Conservation (phyloP, 257 asterid species). For the Sherardia arvensis region DNA sequence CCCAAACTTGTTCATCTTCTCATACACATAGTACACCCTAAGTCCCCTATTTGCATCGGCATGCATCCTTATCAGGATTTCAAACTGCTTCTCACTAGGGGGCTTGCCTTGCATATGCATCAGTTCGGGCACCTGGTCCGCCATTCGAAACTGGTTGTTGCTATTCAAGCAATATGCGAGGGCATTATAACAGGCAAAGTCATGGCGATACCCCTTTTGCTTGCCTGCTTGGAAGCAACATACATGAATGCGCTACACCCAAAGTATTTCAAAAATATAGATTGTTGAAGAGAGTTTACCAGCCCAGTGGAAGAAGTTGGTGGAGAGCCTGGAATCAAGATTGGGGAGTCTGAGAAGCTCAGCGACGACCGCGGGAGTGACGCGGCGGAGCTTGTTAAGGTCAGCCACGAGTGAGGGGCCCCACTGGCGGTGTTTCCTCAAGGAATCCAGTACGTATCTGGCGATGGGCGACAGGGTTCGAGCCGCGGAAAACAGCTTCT, state of each 20-base stretch:
- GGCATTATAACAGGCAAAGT: constrained; percentile 91
- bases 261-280: too few species aligned
- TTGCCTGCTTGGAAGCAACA: constrained; percentile 47
- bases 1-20: constrained; percentile 85
- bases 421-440: constrained; percentile 71
- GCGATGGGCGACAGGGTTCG: constrained; percentile 73
- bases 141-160: constrained; percentile 64
- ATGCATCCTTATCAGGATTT: constrained; percentile 86
- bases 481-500: constrained; percentile 58
- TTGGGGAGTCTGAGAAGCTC: constrained; percentile 76
- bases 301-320: constrained; percentile 93
- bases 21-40: constrained; percentile 81
- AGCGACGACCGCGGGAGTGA: constrained; percentile 76
- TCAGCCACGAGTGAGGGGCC: constrained; percentile 55
- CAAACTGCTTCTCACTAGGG: constrained; percentile 92
- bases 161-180: constrained; percentile 73
- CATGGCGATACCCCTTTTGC: constrained; percentile 94
- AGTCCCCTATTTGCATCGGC: constrained; percentile 83
- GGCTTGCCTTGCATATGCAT: constrained; percentile 93
- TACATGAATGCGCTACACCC: background rate
- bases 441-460: constrained; percentile 73
- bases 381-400: constrained; percentile 75
- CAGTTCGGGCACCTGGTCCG: constrained; percentile 93
- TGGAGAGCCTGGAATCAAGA: constrained; percentile 67
- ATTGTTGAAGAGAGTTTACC: too few species aligned